phyloP scores from a whole-genome alignment of 2,329 filamentous ascomycete genomes.

The Sclerotinia borealis region DNA sequence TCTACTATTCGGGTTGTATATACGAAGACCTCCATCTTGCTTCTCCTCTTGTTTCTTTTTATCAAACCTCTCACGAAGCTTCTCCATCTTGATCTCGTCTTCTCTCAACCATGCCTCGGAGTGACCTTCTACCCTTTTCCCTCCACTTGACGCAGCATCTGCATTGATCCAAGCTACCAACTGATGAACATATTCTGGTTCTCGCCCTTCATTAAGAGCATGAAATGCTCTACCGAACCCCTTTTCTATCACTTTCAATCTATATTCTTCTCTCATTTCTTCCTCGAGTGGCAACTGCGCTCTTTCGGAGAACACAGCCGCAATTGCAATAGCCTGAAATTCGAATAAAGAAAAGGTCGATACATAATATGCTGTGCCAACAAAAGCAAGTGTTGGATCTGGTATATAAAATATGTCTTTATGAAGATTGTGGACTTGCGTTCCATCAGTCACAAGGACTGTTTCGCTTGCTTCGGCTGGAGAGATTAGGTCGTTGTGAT shows the following conservation, averaged over 20 bases:
- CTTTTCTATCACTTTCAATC: conserved; percentile 3
- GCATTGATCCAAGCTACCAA: conserved; percentile 10
- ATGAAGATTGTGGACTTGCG: conserved; percentile 42
- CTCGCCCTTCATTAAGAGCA: neutral
- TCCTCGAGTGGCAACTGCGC: conserved; percentile 33
- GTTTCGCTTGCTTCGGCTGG: conserved; percentile 44
- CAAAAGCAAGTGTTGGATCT: conserved; percentile 40
- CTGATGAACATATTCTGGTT: neutral
- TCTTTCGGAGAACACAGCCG: conserved; percentile 37
- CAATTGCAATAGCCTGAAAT: conserved; percentile 43
- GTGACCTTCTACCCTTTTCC: neutral
- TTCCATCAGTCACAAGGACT: conserved; percentile 48
- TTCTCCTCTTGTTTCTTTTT: conserved; percentile 2
- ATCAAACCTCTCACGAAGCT: conserved; percentile 2
- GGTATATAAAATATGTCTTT: conserved; percentile 48
- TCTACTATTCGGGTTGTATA: neutral
- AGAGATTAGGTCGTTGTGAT: conserved; percentile 36
- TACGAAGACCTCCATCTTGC: neutral
- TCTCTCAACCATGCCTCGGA: conserved; percentile 8
- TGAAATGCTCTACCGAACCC: conserved; percentile 11
- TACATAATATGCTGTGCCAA: conserved; percentile 43
- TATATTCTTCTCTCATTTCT: conserved; percentile 11
- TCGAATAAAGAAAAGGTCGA: conserved; percentile 46
- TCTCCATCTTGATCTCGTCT: neutral
- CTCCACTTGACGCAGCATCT: neutral